Percentiles rank a stretch among this genome's conserved stretches.
These are phyloP conservation scores for Babesia ovata DNA, from an alignment of 169 alveolate genomes.

Conservation along the genomic window DNA sequence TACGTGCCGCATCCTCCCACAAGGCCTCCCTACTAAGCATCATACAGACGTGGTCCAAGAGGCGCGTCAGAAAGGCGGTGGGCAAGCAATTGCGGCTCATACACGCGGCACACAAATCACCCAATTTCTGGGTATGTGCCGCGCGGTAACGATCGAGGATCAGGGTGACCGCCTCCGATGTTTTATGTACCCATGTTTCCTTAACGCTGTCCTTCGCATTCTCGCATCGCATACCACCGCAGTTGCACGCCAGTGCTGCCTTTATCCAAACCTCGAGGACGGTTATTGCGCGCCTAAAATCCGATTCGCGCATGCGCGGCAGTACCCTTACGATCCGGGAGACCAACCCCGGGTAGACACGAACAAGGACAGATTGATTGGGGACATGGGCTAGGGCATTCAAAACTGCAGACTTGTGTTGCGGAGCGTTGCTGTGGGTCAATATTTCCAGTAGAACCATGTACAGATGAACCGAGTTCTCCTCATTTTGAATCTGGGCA, in stretches of 20 bases:
- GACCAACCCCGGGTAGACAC: constrained; percentile 53
- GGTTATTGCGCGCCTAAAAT: constrained; percentile 10
- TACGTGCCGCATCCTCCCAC: constrained; percentile 4
- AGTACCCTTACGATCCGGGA: constrained; percentile 27
- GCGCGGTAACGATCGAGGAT: neutral
- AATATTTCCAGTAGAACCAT: constrained; percentile 46
- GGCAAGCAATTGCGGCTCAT: neutral
- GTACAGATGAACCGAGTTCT: constrained; percentile 1
- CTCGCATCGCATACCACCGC: constrained; percentile 10
- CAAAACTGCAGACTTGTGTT: neutral
- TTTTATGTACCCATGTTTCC: constrained; percentile 9
- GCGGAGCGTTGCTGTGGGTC: constrained; percentile 6
- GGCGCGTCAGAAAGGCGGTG: neutral
- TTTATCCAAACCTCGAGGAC: constrained; percentile 22
- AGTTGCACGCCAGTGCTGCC: constrained; percentile 18
- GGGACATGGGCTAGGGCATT: constrained; percentile 20
- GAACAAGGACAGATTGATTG: neutral
- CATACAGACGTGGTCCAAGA: neutral
- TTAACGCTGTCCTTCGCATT: neutral
- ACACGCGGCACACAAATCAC: constrained; percentile 3
- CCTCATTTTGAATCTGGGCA: neutral
- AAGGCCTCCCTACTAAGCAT: neutral
- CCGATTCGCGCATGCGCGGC: constrained; percentile 15
- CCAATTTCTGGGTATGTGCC: neutral
- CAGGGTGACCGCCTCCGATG: constrained; percentile 7